phyloP scores from a whole-genome alignment of 2,329 filamentous ascomycete species.

The Huntiella abstrusa region DNA sequence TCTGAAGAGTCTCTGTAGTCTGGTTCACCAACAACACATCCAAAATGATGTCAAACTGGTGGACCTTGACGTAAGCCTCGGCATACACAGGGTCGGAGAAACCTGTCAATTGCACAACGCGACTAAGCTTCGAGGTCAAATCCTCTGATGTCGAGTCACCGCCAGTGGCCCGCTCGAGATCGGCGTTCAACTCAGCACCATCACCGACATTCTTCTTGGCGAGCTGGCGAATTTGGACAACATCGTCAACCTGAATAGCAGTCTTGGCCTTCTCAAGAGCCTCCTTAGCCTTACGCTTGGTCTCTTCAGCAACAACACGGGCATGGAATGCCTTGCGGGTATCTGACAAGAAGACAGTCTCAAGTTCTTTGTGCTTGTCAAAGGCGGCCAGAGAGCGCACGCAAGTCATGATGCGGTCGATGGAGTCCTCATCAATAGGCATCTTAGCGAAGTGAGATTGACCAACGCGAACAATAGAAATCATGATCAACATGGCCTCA shows the following conservation, averaged over 20 bases:
- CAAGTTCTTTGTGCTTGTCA: conserved; percentile 70
- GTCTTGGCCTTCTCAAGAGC: conserved; percentile 84
- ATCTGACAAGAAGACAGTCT: conserved; percentile 83
- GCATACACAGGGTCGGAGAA: conserved; percentile 97
- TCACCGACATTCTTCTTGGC: conserved; percentile 77
- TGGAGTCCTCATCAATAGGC: conserved; percentile 89
- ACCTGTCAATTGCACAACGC: conserved; percentile 90
- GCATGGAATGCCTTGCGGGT: conserved; percentile 89
- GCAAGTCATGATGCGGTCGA: conserved; percentile 98
- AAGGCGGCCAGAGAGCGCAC: conserved; percentile 86
- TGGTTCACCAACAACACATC: conserved; percentile 96
- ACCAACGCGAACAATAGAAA: conserved; percentile 91
- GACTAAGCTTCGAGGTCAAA: conserved; percentile 79
- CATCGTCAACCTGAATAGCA: conserved; percentile 88
- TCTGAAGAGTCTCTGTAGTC: conserved; percentile 88
- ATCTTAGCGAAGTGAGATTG: conserved; percentile 98
- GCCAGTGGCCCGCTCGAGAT: conserved; percentile 85
- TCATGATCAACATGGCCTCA: conserved; percentile 99
- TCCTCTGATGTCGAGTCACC: conserved; percentile 73
- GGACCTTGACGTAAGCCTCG: conserved; percentile 97
- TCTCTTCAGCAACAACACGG: conserved; percentile 95
- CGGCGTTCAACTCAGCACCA: conserved; percentile 63
- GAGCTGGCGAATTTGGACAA: conserved; percentile 79
- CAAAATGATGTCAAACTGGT: conserved; percentile 95
- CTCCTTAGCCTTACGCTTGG: conserved; percentile 90